Evolutionary conservation across 2,329 filamentous ascomycete species (phyloP).

Genomic region (Lizonia empirigonia): DNA sequence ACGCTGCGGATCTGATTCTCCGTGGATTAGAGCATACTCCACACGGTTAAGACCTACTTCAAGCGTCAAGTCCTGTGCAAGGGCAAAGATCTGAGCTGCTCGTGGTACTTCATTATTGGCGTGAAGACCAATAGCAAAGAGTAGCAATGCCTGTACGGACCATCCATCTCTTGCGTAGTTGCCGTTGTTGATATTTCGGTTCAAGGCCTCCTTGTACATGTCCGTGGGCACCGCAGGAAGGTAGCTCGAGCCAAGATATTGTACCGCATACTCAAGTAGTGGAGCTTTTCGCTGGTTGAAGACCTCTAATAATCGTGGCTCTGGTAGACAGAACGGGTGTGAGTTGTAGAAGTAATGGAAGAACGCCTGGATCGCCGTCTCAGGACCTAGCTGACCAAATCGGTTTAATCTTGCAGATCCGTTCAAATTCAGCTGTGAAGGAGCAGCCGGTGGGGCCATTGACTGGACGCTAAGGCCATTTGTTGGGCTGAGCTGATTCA

Average conservation of each 20-base stretch:
- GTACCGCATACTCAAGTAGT: conserved; percentile 60
- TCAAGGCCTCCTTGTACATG: conserved; percentile 50
- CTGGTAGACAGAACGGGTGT: conserved; percentile 63
- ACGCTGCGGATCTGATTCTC: conserved; percentile 67
- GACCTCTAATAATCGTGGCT: conserved; percentile 46
- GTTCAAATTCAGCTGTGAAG: conserved; percentile 40
- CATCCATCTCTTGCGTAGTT: conserved; percentile 53
- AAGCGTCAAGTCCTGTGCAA: conserved; percentile 73
- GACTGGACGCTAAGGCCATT: conserved; percentile 28
- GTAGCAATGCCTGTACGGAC: conserved; percentile 75
- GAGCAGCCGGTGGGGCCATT: conserved; percentile 25
- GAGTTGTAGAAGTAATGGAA: conserved; percentile 60
- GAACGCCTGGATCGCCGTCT: conserved; percentile 41
- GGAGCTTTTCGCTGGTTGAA: conserved; percentile 49
- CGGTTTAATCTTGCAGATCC: conserved; percentile 39
- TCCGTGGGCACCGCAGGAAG: conserved; percentile 53
- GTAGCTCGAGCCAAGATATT: conserved; percentile 63
- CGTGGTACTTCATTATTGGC: conserved; percentile 73
- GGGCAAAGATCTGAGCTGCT: conserved; percentile 68
- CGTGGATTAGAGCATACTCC: conserved; percentile 68
- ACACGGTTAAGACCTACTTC: conserved; percentile 76
- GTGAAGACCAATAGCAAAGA: conserved; percentile 79
- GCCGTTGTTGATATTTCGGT: conserved; percentile 39
- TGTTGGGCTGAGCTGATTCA: conserved; percentile 34
- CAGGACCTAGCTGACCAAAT: conserved; percentile 36